A percentile compares a stretch with the other conserved stretches of the same genome.
Conservation (phyloP, 1,284 basidiomycete species). For the Leccinum pachyderme region DNA sequence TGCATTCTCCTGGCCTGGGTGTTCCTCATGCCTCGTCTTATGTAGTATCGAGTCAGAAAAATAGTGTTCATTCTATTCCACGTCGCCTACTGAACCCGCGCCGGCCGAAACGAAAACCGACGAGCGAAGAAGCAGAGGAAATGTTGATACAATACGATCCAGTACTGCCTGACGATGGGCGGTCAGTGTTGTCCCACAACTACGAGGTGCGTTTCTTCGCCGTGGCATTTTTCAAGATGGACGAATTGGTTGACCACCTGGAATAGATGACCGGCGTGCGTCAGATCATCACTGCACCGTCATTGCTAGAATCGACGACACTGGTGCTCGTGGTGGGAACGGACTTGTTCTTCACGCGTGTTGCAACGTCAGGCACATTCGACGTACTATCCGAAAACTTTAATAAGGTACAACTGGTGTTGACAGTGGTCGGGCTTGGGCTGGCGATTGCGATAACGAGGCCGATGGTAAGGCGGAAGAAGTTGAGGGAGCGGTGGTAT, state of each 20-base stretch:
- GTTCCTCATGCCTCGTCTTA: not conserved
- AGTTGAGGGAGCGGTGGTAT: slow-evolving; percentile 69
- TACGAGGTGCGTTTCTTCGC: slow-evolving; percentile 55
- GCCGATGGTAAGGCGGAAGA: slow-evolving; percentile 70
- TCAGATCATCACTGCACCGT: slow-evolving; percentile 71
- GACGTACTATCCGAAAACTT: slow-evolving; percentile 91
- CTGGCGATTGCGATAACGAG: slow-evolving; percentile 74
- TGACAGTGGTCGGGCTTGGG: slow-evolving; percentile 75
- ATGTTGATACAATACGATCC: slow-evolving; percentile 85
- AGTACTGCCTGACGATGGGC: slow-evolving; percentile 70
- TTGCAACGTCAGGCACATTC: slow-evolving; percentile 88
- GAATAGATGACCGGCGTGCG: slow-evolving; percentile 64
- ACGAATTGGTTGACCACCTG: not conserved
- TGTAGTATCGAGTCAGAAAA: slow-evolving; percentile 72
- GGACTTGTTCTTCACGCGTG: slow-evolving; percentile 83
- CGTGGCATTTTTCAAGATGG: not conserved
- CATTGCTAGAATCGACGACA: slow-evolving; percentile 89
- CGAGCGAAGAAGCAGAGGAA: slow-evolving; percentile 81
- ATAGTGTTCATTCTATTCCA: slow-evolving; percentile 76
- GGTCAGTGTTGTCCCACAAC: slow-evolving; percentile 74
- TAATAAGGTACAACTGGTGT: slow-evolving; percentile 89
- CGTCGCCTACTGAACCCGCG: slow-evolving; percentile 82
- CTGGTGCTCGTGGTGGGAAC: slow-evolving; percentile 86
- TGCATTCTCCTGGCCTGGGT: not conserved
- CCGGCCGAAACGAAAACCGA: slow-evolving; percentile 77